Evolutionary conservation across 441 rosid species (phyloP), one percentile per base, ranked within the genome.

Genomic region (Hypseocharis bilobata): DNA sequence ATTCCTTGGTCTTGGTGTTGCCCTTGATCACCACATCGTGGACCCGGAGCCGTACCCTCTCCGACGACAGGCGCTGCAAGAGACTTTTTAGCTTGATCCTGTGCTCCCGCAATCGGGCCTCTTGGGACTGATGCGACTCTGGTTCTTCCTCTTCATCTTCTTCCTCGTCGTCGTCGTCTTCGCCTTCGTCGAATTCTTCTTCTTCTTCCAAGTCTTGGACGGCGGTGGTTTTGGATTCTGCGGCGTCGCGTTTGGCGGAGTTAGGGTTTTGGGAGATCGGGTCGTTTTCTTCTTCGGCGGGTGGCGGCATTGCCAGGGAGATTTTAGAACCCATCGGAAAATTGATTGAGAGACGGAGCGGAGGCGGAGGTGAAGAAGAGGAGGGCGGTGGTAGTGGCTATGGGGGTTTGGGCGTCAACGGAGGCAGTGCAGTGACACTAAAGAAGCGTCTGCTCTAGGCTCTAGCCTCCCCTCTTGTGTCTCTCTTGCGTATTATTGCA

Each of bases 1-100:
- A 80, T 64, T 87, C 92, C 73, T 88, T 93, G 10, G 96, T 91
- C 86, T 86, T 91, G 7, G 77, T 51, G 76, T 91, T 93, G 20
- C 99, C 99, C 42, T 66, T 82, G 61, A 93, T 65, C 56, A 87
- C 74, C 61, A 93, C 96, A 42, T 87, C 89, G 77, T 93, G 96
- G 25, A 91, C 97, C 23, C 96, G 91, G 30, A 91, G 72, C 26
- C 88, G 82, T 54, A 93, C 85, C 13, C 72, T 64, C 28, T 79
- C 93, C 28, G 64, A 66, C 44, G 78, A 66, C 69, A 91, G 76
- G 54, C 87, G 76, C 28, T 69, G 83, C 66, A 84, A 73, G 0
- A 93, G 75, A 27, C 74, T 83, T 44, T 78, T 82, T 54, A 83
- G 70, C 73, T 82, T 84, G 55, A 63, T 44, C 65, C 58, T 72